Evolutionary conservation across 2,329 filamentous ascomycete genomes (phyloP), one percentile per base, ranked within the genome.

Genomic region (Tolypocladium ophioglossoides): DNA sequence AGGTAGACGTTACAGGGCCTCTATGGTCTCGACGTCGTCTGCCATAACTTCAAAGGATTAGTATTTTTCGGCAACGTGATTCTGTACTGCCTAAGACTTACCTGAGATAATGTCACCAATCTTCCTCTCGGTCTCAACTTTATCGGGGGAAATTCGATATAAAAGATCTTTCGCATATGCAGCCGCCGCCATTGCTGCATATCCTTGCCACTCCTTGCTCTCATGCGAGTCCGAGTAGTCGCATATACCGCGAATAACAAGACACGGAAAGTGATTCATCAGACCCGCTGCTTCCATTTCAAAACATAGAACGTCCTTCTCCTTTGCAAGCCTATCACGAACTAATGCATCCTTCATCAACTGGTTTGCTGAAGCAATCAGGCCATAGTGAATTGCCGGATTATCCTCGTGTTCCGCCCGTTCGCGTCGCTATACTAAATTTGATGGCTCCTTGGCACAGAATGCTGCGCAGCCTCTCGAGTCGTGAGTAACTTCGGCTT

Each of bases 211-310:
- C 14, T 27, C 34, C 6, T 51, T 39, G 35, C 63, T 64, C 50
- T 68, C 68, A 48, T 67, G 64, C 1, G 63, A 62, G 50, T 70
- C 68, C 0, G 66, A 59, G 41, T 70, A 70, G 57, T 70, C 66
- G 55, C 63, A 69, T 40, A 70, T 67, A 1, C 68, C 67, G 8
- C 65, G 59, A 41, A 70, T 63, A 12, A 67, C 64, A 4, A 69
- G 53, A 34, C 66, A 68, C 1, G 61, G 63, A 39, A 64, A 61
- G 37, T 62, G 52, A 27, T 64, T 60, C 58, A 63, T 64, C 46
- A 67, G 35, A 1, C 65, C 64, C 1, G 62, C 64, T n/a, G n/a
- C n/a, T n/a, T n/a, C n/a, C n/a, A n/a, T n/a, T n/a, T n/a, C n/a
- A n/a, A n/a, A n/a, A n/a, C 41, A 46, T 5, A 46, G n/a, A 27